Conservation (phyloP, 2,329 filamentous ascomycete genomes). For the Lasiodiplodia sp. region DNA sequence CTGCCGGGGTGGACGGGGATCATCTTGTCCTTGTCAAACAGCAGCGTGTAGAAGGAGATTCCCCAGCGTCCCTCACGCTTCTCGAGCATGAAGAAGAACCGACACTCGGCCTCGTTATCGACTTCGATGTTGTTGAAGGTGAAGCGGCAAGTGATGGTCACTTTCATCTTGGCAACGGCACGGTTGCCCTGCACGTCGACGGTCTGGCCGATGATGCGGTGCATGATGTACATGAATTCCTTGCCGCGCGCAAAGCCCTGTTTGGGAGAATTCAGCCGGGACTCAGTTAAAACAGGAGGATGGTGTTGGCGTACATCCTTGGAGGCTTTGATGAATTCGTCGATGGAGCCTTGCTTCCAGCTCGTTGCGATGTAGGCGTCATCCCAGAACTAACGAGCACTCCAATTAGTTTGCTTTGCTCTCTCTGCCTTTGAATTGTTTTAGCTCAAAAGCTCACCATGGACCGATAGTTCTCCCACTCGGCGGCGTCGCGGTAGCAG, state of each 20-base stretch:
- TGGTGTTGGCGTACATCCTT: slow-evolving; percentile 36
- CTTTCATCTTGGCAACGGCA: slow-evolving; percentile 34
- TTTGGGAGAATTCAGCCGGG: background rate
- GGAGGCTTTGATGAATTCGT: slow-evolving; percentile 37
- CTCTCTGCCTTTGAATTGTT: background rate
- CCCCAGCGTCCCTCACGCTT: slow-evolving; percentile 32
- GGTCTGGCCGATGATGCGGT: slow-evolving; percentile 33
- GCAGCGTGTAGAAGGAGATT: slow-evolving; percentile 32
- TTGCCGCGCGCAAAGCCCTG: slow-evolving; percentile 22
- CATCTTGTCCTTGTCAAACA: slow-evolving; percentile 50
- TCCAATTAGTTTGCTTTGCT: background rate
- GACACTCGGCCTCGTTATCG: slow-evolving; percentile 33
- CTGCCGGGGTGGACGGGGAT: slow-evolving; percentile 28
- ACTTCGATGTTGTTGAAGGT: slow-evolving; percentile 34
- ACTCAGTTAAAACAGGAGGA: too few relatives aligned
- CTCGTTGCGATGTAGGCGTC: slow-evolving; percentile 45
- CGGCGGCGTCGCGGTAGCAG: slow-evolving; percentile 61
- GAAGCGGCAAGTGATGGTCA: slow-evolving; percentile 33
- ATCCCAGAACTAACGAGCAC: slow-evolving; percentile 3
- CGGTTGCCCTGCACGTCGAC: slow-evolving; percentile 31
- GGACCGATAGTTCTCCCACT: slow-evolving; percentile 61
- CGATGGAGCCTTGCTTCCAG: slow-evolving; percentile 40
- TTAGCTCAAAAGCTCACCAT: slow-evolving; percentile 45
- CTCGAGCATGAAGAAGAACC: slow-evolving; percentile 33
- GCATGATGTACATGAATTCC: slow-evolving; percentile 31